Percentiles rank a stretch among this genome's conserved stretches.
Conservation (phyloP, 1,284 basidiomycete species). For the Tilletia indica region DNA sequence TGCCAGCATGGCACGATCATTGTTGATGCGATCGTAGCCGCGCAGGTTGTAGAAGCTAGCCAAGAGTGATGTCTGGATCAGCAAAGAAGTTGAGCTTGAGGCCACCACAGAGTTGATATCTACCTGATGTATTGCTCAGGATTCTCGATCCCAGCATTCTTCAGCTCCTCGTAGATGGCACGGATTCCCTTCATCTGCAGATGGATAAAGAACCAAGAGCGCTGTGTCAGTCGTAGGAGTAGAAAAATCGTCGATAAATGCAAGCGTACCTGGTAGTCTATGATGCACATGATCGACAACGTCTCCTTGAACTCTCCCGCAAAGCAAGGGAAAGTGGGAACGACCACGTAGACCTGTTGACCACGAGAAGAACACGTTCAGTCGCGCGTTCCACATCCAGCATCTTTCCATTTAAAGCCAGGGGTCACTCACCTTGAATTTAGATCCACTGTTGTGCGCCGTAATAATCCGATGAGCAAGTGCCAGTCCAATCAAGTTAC, state of each 20-base stretch:
- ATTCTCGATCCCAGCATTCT: slow-evolving; percentile 70
- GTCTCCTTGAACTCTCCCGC: slow-evolving; percentile 29
- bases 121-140: slow-evolving; percentile 67
- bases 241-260: slow-evolving; percentile 68
- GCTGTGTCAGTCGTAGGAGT: slow-evolving; percentile 72
- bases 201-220: slow-evolving; percentile 65
- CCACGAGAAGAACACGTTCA: slow-evolving; percentile 69
- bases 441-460: slow-evolving; percentile 68
- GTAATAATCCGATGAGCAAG: slow-evolving; percentile 74
- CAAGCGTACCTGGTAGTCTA: slow-evolving; percentile 60
- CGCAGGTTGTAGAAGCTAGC: slow-evolving; percentile 78
- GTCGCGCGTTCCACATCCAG: no score
- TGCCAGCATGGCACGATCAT: slow-evolving; percentile 67
- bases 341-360: slow-evolving; percentile 62
- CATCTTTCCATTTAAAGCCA: no score
- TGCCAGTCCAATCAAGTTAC: slow-evolving; percentile 73
- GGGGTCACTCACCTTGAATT: slow-evolving; percentile 61
- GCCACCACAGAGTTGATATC: no score
- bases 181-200: slow-evolving; percentile 27
- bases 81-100: no score
- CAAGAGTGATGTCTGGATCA: no score
- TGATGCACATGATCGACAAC: slow-evolving; percentile 68
- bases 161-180: slow-evolving; percentile 65
- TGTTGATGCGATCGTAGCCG: slow-evolving; percentile 80
- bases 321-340: slow-evolving; percentile 64